Percentiles rank a stretch among this genome's conserved stretches.
These are phyloP conservation scores for Auriscalpium vulgare DNA, from an alignment of 768 basidiomycete species.

Conservation along the genomic window DNA sequence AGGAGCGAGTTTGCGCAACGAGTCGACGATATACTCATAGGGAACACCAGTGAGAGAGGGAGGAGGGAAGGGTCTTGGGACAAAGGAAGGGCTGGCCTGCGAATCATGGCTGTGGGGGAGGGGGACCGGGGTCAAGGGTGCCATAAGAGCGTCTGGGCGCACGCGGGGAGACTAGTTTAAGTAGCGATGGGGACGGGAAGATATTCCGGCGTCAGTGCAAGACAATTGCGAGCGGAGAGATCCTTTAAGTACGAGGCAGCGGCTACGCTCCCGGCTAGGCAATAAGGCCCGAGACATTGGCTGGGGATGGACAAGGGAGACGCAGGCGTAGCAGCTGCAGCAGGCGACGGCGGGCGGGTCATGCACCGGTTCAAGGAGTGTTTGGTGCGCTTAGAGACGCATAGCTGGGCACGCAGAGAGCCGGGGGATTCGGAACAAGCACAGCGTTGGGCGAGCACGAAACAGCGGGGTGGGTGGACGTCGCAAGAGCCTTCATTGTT, in stretches of 20 bases:
- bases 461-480: too few species aligned
- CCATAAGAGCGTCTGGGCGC: conserved; percentile 2
- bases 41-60: conserved; percentile 57
- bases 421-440: too few species aligned
- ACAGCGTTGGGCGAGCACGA: too few species aligned
- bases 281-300: too few species aligned
- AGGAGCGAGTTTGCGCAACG: conserved; percentile 57
- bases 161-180: not conserved
- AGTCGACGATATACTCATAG: conserved; percentile 63
- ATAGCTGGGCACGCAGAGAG: too few species aligned
- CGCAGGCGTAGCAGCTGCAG: too few species aligned
- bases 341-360: too few species aligned
- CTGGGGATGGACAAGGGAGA: too few species aligned
- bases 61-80: conserved; percentile 56
- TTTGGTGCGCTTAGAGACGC: too few species aligned
- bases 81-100: conserved; percentile 32
- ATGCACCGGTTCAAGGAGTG: too few species aligned
- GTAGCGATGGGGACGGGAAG: not conserved
- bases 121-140: conserved; percentile 7
- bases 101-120: conserved; percentile 10
- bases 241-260: too few species aligned
- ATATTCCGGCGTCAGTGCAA: conserved; percentile 1
- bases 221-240: not conserved
- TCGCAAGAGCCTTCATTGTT: not conserved
- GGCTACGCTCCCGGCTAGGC: too few species aligned